A percentile compares a stretch with the other conserved stretches of the same genome.
phyloP scores from a whole-genome alignment of 2,329 filamentous ascomycete genomes.

The Plectosphaerella plurivora region DNA sequence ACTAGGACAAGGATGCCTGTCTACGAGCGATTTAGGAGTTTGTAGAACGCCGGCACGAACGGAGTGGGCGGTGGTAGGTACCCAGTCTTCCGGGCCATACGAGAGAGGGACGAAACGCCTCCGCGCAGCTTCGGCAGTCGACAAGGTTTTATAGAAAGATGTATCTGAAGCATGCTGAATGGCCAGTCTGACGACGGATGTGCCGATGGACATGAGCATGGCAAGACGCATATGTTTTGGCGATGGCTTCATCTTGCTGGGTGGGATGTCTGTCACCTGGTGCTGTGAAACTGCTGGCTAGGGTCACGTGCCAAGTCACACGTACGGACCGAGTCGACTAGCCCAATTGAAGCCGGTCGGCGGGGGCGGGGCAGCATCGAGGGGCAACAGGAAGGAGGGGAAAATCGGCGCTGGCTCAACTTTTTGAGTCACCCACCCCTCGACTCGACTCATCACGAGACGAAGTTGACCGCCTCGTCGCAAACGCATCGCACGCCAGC shows the following conservation, averaged over 20 bases:
- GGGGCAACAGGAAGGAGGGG: conserved; percentile 2
- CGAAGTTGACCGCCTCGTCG: neutral
- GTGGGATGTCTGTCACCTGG: too few relatives aligned
- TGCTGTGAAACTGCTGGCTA: too few relatives aligned
- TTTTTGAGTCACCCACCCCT: conserved; percentile 1
- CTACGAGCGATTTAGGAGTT: neutral
- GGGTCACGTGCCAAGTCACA: conserved; percentile 1
- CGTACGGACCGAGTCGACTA: neutral
- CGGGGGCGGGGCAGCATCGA: conserved; percentile 3
- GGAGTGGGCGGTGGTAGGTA: too few relatives aligned
- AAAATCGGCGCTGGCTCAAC: neutral
- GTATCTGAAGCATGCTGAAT: too few relatives aligned
- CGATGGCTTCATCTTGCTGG: too few relatives aligned
- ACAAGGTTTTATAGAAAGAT: too few relatives aligned
- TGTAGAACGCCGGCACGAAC: neutral
- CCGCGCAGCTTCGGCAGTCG: too few relatives aligned
- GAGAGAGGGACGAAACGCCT: too few relatives aligned
- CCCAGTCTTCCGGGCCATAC: too few relatives aligned
- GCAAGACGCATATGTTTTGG: too few relatives aligned
- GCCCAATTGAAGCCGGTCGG: neutral
- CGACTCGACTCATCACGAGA: neutral
- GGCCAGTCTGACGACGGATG: too few relatives aligned
- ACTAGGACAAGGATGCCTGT: neutral
- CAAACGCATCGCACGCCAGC: conserved; percentile 3
- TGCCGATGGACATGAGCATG: too few relatives aligned